These are phyloP conservation scores for Colletotrichum gloeosporioides DNA, from an alignment of 2,329 filamentous ascomycete species.

Conservation along the genomic window DNA sequence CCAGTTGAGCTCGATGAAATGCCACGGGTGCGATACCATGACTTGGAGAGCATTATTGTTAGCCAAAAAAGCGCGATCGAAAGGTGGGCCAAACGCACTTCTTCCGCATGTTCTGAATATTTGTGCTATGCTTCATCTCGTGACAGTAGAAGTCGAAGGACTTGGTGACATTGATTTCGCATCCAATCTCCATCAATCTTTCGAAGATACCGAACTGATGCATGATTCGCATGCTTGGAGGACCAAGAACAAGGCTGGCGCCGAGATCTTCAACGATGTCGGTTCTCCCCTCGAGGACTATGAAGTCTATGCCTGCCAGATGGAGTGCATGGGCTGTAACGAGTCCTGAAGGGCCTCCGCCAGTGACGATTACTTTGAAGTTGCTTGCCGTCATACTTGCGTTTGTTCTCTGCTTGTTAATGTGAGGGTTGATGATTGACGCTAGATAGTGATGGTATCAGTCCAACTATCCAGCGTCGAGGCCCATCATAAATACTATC, in stretches of 20 bases:
- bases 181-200: not conserved
- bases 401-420: not conserved
- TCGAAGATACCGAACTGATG: slow-evolving; percentile 33
- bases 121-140: not conserved
- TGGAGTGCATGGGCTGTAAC: slow-evolving; percentile 32
- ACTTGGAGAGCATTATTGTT: not conserved
- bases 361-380: slow-evolving; percentile 34
- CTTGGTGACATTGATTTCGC: not conserved
- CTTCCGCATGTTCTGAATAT: not conserved
- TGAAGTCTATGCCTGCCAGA: slow-evolving; percentile 36
- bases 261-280: slow-evolving; percentile 30
- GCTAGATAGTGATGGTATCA: not conserved
- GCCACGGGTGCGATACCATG: slow-evolving; percentile 29
- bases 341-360: slow-evolving; percentile 33
- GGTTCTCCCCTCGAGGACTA: slow-evolving; percentile 35
- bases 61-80: not conserved
- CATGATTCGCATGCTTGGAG: slow-evolving; percentile 29
- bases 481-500: not conserved
- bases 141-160: not conserved
- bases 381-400: slow-evolving; percentile 28
- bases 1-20: slow-evolving; percentile 39
- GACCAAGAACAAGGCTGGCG: slow-evolving; percentile 30
- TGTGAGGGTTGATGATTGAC: not conserved
- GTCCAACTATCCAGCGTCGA: not conserved
- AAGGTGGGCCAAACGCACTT: not conserved